Evolutionary conservation across 2,329 filamentous ascomycete genomes (phyloP).

Genomic region (Colletotrichum paranaense): DNA sequence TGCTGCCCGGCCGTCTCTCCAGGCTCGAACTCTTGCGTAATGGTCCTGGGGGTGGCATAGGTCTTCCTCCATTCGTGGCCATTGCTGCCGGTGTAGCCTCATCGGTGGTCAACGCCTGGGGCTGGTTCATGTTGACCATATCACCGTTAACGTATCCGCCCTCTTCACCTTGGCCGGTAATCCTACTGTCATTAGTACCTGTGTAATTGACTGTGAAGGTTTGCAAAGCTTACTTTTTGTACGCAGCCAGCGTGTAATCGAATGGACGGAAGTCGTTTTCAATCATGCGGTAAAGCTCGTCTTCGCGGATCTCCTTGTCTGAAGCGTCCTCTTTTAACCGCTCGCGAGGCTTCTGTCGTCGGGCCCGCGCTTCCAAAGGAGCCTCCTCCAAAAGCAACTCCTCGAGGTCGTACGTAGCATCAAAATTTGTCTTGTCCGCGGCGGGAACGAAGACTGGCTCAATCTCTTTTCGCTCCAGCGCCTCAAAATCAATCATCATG

Average conservation of each 20-base stretch:
- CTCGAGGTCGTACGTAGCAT: slow-evolving; percentile 97
- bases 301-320: slow-evolving; percentile 92
- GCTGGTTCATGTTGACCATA: slow-evolving; percentile 32
- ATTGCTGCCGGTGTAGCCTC: slow-evolving; percentile 56
- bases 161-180: slow-evolving; percentile 29
- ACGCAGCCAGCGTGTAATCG: slow-evolving; percentile 88
- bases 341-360: slow-evolving; percentile 93
- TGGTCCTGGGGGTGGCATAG: slow-evolving; percentile 22
- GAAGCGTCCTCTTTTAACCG: slow-evolving; percentile 94
- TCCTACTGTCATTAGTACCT: slow-evolving; percentile 31
- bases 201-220: neutral
- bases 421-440: slow-evolving; percentile 98
- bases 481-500: slow-evolving; percentile 83
- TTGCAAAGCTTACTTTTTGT: slow-evolving; percentile 70
- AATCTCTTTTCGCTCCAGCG: slow-evolving; percentile 86
- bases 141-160: slow-evolving; percentile 27
- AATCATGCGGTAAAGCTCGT: slow-evolving; percentile 94
- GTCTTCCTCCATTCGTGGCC: slow-evolving; percentile 38
- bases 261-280: slow-evolving; percentile 95
- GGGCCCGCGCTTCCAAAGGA: slow-evolving; percentile 89
- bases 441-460: slow-evolving; percentile 93
- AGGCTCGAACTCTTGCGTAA: slow-evolving; percentile 33
- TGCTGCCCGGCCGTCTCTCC: slow-evolving; percentile 30
- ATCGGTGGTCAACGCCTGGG: slow-evolving; percentile 65
- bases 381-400: slow-evolving; percentile 94